Evolutionary conservation across 208 protist genomes (phyloP).

Genomic region (Trypanosoma mega): DNA sequence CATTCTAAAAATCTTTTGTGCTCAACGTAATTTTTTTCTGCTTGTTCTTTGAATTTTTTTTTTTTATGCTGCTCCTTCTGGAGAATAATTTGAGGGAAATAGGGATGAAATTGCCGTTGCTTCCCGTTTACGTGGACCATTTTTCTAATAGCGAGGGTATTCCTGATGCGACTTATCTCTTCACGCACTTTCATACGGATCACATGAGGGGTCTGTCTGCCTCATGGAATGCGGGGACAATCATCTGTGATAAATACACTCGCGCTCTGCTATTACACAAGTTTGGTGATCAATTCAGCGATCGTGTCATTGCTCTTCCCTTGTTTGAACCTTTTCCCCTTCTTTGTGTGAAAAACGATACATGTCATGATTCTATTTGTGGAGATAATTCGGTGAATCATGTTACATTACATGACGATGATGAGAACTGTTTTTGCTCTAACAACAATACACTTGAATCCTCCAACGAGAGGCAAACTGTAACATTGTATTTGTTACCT

Average conservation of each 20-base stretch:
- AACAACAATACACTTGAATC: no score
- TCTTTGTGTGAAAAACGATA: conserved; percentile 3
- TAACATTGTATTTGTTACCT: conserved; percentile 33
- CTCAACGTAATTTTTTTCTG: no score
- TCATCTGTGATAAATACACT: conserved; percentile 62
- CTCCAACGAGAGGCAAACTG: neutral
- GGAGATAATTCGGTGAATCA: neutral
- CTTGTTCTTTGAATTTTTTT: conserved; percentile 4
- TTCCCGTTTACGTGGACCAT: conserved; percentile 58
- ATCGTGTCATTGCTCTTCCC: neutral
- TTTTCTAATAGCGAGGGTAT: conserved; percentile 27
- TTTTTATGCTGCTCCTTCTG: neutral
- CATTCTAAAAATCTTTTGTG: no score
- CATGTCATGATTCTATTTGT: neutral
- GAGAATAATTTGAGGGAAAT: no score
- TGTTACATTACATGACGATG: neutral
- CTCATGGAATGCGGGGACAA: conserved; percentile 49
- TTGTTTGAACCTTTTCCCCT: conserved; percentile 13
- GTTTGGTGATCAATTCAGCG: conserved; percentile 25
- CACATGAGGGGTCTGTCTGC: conserved; percentile 78
- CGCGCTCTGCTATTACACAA: conserved; percentile 44
- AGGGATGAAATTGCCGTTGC: conserved; percentile 50
- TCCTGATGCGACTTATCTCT: conserved; percentile 35
- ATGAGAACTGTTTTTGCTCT: neutral
- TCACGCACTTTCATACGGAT: conserved; percentile 90